These are phyloP conservation scores for Penicillium sp. DNA, from an alignment of 2,329 filamentous ascomycete genomes.

Conservation along the genomic window DNA sequence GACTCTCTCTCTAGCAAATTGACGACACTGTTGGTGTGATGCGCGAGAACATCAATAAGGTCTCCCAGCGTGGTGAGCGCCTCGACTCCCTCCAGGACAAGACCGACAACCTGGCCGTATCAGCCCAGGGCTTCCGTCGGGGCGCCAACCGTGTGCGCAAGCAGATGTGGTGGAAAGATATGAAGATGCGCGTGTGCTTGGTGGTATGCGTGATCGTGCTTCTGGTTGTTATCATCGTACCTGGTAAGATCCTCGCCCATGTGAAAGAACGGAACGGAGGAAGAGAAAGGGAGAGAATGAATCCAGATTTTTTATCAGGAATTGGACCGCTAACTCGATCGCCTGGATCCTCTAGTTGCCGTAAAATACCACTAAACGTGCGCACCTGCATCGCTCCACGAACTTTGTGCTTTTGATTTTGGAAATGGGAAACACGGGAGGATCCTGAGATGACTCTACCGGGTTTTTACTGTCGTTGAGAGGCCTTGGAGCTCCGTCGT, in stretches of 20 bases:
- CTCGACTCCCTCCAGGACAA: constrained; percentile 90
- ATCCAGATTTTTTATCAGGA: neutral
- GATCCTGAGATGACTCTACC: constrained; percentile 39
- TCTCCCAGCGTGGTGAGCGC: constrained; percentile 87
- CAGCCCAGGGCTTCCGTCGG: constrained; percentile 91
- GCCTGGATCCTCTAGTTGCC: constrained; percentile 8
- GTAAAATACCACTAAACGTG: constrained; percentile 42
- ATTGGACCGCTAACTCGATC: constrained; percentile 8
- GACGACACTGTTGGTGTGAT: constrained; percentile 93
- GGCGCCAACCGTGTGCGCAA: constrained; percentile 95
- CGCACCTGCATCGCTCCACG: constrained; percentile 26
- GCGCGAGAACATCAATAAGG: constrained; percentile 97
- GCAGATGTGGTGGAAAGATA: constrained; percentile 99
- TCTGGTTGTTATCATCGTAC: constrained; percentile 91
- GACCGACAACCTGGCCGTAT: constrained; percentile 87
- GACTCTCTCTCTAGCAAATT: constrained; percentile 74
- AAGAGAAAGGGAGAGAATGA: neutral
- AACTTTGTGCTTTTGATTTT: constrained; percentile 32
- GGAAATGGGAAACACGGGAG: constrained; percentile 32
- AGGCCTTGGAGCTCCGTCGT: constrained; percentile 33
- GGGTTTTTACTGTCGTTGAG: constrained; percentile 38
- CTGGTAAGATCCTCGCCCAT: constrained; percentile 63
- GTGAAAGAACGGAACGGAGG: neutral
- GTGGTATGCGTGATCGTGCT: constrained; percentile 89
- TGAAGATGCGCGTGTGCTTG: constrained; percentile 99